phyloP scores from a whole-genome alignment of 331 rosid genomes.

The Erythrophleum ivorense region DNA sequence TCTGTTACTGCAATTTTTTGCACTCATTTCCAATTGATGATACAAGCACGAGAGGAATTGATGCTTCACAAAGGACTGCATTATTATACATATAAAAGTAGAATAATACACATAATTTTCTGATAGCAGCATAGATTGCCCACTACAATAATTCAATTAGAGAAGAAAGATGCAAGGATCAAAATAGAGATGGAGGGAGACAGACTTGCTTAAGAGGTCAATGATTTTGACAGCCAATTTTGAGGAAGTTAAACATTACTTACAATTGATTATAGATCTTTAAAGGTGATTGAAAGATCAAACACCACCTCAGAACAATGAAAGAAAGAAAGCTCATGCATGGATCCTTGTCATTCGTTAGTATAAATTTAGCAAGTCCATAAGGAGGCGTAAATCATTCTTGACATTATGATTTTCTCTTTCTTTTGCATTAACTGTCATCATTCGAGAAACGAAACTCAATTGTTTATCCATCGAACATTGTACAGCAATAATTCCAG shows the following conservation, averaged over 20 bases:
- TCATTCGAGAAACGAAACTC: conserved; percentile 24
- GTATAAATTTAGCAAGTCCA: not conserved
- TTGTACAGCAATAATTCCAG: conserved; percentile 4
- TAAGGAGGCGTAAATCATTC: conserved; percentile 18
- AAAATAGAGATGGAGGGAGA: conserved; percentile 18
- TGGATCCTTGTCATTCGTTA: conserved; percentile 13
- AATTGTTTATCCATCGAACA: conserved; percentile 24
- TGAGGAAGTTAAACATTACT: conserved; percentile 7
- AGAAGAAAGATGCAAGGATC: conserved; percentile 33
- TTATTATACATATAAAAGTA: conserved; percentile 27
- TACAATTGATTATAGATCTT: conserved; percentile 26
- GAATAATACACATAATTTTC: conserved; percentile 23
- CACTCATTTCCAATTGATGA: conserved; percentile 22
- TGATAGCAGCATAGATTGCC: not conserved
- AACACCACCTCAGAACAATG: conserved; percentile 9
- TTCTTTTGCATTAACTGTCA: conserved; percentile 26
- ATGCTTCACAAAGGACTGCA: conserved; percentile 33
- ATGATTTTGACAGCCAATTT: conserved; percentile 17
- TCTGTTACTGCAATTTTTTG: conserved; percentile 32
- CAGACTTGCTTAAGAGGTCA: conserved; percentile 3
- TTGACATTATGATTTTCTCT: conserved; percentile 17
- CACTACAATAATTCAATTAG: conserved; percentile 15
- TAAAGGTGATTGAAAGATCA: conserved; percentile 23
- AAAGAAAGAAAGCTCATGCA: conserved; percentile 34
- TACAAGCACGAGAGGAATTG: conserved; percentile 7